Percentiles rank a stretch among this genome's conserved stretches.
Evolutionary conservation across 345 rosid genomes (phyloP).

Genomic region (Orychophragmus violaceus): DNA sequence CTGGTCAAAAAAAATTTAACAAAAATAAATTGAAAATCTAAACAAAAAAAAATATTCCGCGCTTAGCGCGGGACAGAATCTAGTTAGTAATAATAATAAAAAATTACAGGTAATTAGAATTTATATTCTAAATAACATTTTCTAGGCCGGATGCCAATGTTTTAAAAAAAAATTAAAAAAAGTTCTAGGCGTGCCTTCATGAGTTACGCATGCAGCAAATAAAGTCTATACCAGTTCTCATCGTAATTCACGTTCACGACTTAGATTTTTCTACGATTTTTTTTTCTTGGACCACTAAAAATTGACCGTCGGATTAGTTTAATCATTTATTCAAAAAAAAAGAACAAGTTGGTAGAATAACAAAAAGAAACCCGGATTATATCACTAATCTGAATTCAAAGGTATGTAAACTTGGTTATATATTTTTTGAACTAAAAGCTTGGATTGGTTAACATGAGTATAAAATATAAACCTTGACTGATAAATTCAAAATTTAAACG

Average conservation of each 20-base stretch:
- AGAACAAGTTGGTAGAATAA: background rate
- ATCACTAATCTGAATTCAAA: background rate
- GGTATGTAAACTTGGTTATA: background rate
- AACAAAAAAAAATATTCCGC: no score
- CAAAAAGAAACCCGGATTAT: no score
- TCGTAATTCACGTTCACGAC: background rate
- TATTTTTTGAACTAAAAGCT: no score
- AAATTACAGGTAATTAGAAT: no score
- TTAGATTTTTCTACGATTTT: constrained; percentile 6
- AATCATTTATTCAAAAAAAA: background rate
- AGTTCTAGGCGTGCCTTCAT: no score
- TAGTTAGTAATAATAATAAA: no score
- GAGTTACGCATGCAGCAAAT: constrained; percentile 26
- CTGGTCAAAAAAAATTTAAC: no score
- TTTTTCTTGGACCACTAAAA: constrained; percentile 5
- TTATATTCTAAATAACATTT: no score
- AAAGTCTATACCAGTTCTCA: constrained; percentile 10
- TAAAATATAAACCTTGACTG: background rate
- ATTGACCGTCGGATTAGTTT: constrained; percentile 9
- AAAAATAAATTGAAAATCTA: no score
- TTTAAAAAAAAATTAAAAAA: no score
- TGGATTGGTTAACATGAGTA: background rate
- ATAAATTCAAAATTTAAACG: background rate
- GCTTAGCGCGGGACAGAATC: no score
- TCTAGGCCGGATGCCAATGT: no score